Evolutionary conservation across 2,329 filamentous ascomycete genomes (phyloP), one percentile per base, ranked within the genome.

Genomic region (Mycosphaerelloides madeirae): DNA sequence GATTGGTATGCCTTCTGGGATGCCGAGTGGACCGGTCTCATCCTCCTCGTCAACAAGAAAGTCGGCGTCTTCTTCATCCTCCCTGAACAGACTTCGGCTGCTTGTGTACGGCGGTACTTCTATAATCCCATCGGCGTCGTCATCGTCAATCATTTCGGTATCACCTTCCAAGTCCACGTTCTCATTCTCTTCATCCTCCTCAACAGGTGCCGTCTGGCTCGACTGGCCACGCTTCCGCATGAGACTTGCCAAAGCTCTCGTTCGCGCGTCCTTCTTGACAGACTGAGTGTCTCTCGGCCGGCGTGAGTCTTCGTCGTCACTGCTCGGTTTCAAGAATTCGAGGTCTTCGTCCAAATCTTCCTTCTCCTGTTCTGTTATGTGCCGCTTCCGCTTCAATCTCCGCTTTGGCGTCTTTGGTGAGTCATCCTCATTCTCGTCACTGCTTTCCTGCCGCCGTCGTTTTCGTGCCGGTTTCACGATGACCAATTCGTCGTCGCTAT

Each of bases 1-100:
- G 1, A 90, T 70, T 0, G 86, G 86, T 8, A 73, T 67, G 2
- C 77, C 79, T 1, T 78, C 78, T 1, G 80, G 80, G 0, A 85
- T 63, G 6, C 73, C 76, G 5, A 76, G 68, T 0, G 64, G 67
- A 33, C 73, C 72, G 5, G 80, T 81, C 18, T 84, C 79, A 35
- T 84, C 68, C n/a, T 66, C 71, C 1, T 75, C 70, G 9, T 50
- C 51, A 2, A 56, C 50, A 15, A 90, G 74, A 49, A 88, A 88
- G 48, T 79, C 78, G 2, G 79, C 76, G 22, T 81, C 78, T 19
- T 81, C 76, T 7, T 73, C 67, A 15, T 61, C 45, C 39, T 77
- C 73, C 31, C 74, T 68, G 55, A 79, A 71, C 57, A 73, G 68
- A 22, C 68, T 63, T 51, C 61, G 62, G 42, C 63, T 63, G 43